phyloP scores from a whole-genome alignment of 2,329 filamentous ascomycete genomes.

The Alternaria sp. region DNA sequence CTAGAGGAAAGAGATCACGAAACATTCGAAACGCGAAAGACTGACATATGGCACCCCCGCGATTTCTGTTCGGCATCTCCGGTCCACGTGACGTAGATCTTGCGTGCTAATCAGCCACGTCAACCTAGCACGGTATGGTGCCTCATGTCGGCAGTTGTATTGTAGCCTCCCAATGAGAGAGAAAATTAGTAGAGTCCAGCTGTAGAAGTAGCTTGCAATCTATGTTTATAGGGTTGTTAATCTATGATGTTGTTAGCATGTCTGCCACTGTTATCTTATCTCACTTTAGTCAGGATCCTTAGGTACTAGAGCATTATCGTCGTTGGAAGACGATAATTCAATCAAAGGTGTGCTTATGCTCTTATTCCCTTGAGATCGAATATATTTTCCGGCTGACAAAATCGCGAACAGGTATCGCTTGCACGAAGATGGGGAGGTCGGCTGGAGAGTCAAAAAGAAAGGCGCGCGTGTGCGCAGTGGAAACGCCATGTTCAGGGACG shows the following conservation, averaged over 20 bases:
- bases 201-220: too few species aligned
- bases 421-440: background rate
- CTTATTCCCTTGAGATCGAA: slow-evolving; percentile 14
- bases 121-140: slow-evolving; percentile 6
- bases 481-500: background rate
- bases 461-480: background rate
- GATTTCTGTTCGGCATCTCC: slow-evolving; percentile 1
- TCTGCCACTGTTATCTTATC: too few species aligned
- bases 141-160: background rate
- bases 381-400: background rate
- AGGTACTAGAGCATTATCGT: too few species aligned
- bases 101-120: background rate
- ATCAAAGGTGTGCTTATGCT: background rate
- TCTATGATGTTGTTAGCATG: too few species aligned
- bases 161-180: too few species aligned
- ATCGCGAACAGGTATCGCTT: background rate
- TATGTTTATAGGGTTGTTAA: too few species aligned
- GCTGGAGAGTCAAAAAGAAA: background rate
- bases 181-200: too few species aligned
- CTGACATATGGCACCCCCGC: background rate
- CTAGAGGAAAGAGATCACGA: too few species aligned
- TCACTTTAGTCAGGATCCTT: too few species aligned
- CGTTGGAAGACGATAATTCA: too few species aligned
- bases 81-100: slow-evolving; percentile 13
- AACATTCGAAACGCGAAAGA: background rate